Evolutionary conservation across 176 grass and related monocot species (phyloP).

Genomic region (Olyra latifolia): DNA sequence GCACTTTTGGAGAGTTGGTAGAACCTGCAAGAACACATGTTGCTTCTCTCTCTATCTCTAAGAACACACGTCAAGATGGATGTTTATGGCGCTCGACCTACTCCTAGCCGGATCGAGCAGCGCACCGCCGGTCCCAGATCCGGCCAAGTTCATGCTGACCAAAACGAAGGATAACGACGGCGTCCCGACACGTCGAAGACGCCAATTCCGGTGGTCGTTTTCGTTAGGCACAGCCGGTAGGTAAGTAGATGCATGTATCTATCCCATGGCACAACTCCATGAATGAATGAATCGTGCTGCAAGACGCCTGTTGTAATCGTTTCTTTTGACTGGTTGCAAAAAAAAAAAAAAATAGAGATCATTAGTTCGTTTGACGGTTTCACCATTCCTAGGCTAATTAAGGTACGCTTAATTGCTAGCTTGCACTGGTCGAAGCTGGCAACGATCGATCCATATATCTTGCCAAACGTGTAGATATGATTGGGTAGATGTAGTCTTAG

Average conservation of each 20-base stretch:
- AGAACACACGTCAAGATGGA: not conserved
- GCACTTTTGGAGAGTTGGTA: not conserved
- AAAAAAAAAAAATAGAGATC: too few species aligned
- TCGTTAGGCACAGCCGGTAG: slow-evolving; percentile 10
- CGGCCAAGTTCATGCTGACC: slow-evolving; percentile 1
- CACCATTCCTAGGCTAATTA: too few species aligned
- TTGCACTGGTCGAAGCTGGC: too few species aligned
- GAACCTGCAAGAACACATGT: not conserved
- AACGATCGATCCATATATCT: too few species aligned
- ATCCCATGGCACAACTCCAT: not conserved
- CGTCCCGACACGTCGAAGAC: not conserved
- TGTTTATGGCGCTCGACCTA: not conserved
- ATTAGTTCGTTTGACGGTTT: too few species aligned
- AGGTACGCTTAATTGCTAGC: too few species aligned
- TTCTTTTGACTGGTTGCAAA: not conserved
- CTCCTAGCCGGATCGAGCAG: not conserved
- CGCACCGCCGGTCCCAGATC: too few species aligned
- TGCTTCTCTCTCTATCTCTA: not conserved
- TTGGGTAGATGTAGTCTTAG: too few species aligned
- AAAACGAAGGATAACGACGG: not conserved
- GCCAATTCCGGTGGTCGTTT: not conserved
- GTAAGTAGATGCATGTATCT: not conserved
- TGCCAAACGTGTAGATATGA: too few species aligned
- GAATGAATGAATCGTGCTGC: too few species aligned
- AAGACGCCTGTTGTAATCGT: too few species aligned